Evolutionary conservation across 805 yeast species (phyloP).

Genomic region (Suhomyces xylopsoci): DNA sequence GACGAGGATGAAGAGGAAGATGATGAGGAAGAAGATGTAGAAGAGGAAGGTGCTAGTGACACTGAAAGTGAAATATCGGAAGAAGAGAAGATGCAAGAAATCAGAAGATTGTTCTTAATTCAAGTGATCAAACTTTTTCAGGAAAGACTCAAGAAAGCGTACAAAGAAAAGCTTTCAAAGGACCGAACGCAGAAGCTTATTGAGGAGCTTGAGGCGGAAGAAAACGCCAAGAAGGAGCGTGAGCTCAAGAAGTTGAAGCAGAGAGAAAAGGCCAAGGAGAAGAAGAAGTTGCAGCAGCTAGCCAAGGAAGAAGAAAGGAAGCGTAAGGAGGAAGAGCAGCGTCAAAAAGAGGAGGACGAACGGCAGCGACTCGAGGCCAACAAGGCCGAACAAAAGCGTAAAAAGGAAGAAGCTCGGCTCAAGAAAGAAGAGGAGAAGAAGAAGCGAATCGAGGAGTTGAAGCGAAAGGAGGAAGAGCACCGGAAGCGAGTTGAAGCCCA

Average conservation of each 20-base stretch:
- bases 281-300: conserved; percentile 57
- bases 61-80: conserved; percentile 41
- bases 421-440: conserved; percentile 49
- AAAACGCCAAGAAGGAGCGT: conserved; percentile 57
- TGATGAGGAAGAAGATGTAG: conserved; percentile 35
- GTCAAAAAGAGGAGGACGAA: conserved; percentile 30
- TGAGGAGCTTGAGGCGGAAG: conserved; percentile 70
- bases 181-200: conserved; percentile 62
- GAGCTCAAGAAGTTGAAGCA: conserved; percentile 64
- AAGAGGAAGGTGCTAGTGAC: conserved; percentile 38
- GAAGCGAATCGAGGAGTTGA: conserved; percentile 38
- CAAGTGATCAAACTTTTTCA: conserved; percentile 78
- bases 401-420: conserved; percentile 36
- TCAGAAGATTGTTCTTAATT: conserved; percentile 73
- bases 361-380: conserved; percentile 31
- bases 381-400: conserved; percentile 36
- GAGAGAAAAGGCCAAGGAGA: conserved; percentile 68
- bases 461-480: conserved; percentile 32
- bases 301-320: conserved; percentile 62
- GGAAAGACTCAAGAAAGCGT: conserved; percentile 69
- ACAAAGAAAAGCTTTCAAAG: conserved; percentile 76
- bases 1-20: conserved; percentile 7
- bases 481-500: conserved; percentile 29
- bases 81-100: conserved; percentile 68
- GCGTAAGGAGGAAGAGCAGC: conserved; percentile 53